Conservation (phyloP, 2,329 filamentous ascomycete species). For the Clarireedia homoeocarpa region DNA sequence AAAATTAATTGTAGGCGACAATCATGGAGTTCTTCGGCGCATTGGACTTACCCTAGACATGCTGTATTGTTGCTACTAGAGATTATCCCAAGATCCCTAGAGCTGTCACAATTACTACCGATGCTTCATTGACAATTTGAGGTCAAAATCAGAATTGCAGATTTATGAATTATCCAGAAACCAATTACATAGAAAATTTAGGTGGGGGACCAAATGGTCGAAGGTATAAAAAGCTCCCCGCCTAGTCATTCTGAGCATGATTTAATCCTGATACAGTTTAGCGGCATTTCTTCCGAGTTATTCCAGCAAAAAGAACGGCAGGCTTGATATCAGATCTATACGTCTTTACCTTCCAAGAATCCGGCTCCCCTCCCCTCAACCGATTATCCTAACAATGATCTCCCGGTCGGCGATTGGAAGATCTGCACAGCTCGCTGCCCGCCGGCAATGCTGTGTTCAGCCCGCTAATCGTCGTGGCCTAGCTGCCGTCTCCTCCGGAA, state of each 20-base stretch:
- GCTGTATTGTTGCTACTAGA: constrained; percentile 55
- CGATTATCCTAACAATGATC: constrained; percentile 51
- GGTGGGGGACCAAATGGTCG: constrained; percentile 5
- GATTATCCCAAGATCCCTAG: constrained; percentile 73
- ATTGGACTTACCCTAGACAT: constrained; percentile 45
- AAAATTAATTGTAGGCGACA: constrained; percentile 12
- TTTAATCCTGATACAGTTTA: neutral
- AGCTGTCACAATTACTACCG: constrained; percentile 66
- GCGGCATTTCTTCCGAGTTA: constrained; percentile 9
- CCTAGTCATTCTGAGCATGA: neutral
- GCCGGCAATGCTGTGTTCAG: constrained; percentile 49
- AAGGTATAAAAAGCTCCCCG: constrained; percentile 7
- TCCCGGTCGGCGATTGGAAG: constrained; percentile 58
- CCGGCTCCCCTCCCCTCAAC: constrained; percentile 14
- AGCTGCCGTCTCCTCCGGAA: constrained; percentile 55
- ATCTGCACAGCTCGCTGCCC: constrained; percentile 54
- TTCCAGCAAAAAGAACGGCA: constrained; percentile 16
- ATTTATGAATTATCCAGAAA: neutral
- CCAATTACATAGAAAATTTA: constrained; percentile 8
- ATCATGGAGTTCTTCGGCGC: constrained; percentile 13
- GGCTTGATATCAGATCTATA: constrained; percentile 11
- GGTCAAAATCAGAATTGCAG: neutral
- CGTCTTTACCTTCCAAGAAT: constrained; percentile 10
- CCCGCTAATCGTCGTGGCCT: constrained; percentile 51
- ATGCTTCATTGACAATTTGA: constrained; percentile 27